Evolutionary conservation across 1,284 basidiomycete species (phyloP), one percentile per base, ranked within the genome.

Genomic region (Ustilago nuda): DNA sequence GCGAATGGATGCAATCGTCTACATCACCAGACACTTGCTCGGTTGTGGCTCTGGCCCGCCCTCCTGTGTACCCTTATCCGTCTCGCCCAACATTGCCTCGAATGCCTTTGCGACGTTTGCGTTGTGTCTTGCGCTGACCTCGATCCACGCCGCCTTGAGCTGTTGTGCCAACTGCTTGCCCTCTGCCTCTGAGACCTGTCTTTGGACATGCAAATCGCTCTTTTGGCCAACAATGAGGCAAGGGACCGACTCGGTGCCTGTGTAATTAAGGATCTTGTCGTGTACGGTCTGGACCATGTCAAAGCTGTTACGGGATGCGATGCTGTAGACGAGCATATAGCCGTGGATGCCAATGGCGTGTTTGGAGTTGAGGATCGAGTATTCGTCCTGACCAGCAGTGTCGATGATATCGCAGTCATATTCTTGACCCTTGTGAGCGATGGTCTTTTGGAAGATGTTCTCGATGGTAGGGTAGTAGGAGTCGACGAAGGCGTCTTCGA

Each of bases 401-500:
- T 99, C 97, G 85, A 99, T 94, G 88, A 99, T 98, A 88, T 98
- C 95, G 88, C 94, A 94, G 78, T 94, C 91, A 85, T 94, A 98
- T 78, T 95, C 92, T 51, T 90, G 89, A 61, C 94, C 94, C 71
- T 93, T 92, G 88, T 92, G 91, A 77, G 90, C 90, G 87, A 98
- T 90, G 54, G 89, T 90, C 89, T 97, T 98, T 76, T 91, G 89
- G 86, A 93, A 93, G 51, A 92, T 94, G 80, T 89, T 91, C 87
- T 98, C 95, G 86, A 98, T 98, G 71, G 95, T 98, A 23, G 95
- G 95, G 87, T 94, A 96, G 89, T 98, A 94, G 27, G 91, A 89
- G 71, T 93, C 92, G 85, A 92, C 90, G 83, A 88, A 85, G 23
- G 82, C 84, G 43, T 85, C 83, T 56, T 85, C 84, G 54, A 85